Evolutionary conservation across 169 alveolate genomes (phyloP), one percentile per base, ranked within the genome.

Genomic region (Babesia caballi): DNA sequence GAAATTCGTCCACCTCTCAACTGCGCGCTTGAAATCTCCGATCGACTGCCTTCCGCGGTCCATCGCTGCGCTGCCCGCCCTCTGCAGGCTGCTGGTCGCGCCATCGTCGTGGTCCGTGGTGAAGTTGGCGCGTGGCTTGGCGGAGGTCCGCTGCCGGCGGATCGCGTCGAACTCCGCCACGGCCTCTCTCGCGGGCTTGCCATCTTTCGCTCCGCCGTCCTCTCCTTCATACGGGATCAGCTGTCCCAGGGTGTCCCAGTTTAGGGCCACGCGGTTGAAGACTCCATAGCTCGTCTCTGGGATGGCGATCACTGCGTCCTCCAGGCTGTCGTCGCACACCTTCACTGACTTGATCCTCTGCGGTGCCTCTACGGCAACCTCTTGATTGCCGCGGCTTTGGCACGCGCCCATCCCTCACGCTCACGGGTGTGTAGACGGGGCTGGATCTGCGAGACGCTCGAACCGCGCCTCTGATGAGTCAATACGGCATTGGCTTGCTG

Each of bases 1-100:
- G 47, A 63, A 63, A 21, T 63, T 63, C 17, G 73, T n/a, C 73
- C 73, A 63, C 73, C 44, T 63, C 32, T 27, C 52, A 25, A 63
- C 21, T 0, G 73, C 60, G 17, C 51, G 63, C 54, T 23, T 63
- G 28, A 63, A 63, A 14, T 35, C 25, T 17, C 32, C 60, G 3
- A 63, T 11, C 17, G 69, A 59, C n/a, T 59, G 69, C n/a, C 8
- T 28, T 36, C 23, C 69, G 4, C 21, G 36, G 5, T 11, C 15
- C 1, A 38, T 3, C 9, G 56, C 56, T 40, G 41, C 54, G 38
- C 56, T 38, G 17, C 3, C 5, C 25, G 9, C 27, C 42, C 41
- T 33, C 40, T 59, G 69, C 27, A 42, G 9, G 38, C 28, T 21
- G 9, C 27, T 27, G 7, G 35, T 6, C 5, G 44, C 73, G 28